phyloP scores from a whole-genome alignment of 2,329 filamentous ascomycete genomes.

The Epichloe aotearoae region DNA sequence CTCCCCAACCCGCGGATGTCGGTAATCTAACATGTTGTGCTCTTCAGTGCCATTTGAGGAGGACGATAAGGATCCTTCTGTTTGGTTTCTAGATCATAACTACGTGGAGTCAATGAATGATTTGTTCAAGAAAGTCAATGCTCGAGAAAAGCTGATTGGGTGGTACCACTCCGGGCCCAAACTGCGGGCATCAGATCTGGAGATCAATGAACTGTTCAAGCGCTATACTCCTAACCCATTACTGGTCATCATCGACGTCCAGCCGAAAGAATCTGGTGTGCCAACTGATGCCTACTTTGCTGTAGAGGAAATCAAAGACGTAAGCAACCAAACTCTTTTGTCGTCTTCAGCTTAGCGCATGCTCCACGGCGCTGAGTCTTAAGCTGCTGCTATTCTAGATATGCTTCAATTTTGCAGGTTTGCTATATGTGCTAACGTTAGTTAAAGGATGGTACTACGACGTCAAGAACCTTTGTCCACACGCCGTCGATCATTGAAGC shows the following conservation, averaged over 20 bases:
- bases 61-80: conserved; percentile 94
- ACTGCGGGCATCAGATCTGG: conserved; percentile 86
- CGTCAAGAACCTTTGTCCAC: conserved; percentile 94
- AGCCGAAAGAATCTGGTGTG: conserved; percentile 94
- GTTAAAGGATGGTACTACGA: conserved; percentile 82
- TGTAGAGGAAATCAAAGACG: conserved; percentile 98
- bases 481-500: conserved; percentile 97
- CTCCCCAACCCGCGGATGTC: not conserved
- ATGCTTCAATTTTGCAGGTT: not conserved
- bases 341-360: too few species aligned
- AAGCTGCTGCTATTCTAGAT: not conserved
- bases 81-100: conserved; percentile 99
- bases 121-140: conserved; percentile 99
- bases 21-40: conserved; percentile 6
- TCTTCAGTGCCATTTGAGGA: conserved; percentile 86
- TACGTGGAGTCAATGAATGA: conserved; percentile 99
- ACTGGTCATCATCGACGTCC: conserved; percentile 95
- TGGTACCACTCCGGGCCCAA: conserved; percentile 99
- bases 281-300: conserved; percentile 98
- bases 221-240: conserved; percentile 94
- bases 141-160: conserved; percentile 94
- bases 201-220: conserved; percentile 99
- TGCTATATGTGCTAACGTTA: not conserved
- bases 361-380: too few species aligned
- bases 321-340: conserved; percentile 31